Conservation (phyloP, 257 asterid species). For the Echites panduratus region DNA sequence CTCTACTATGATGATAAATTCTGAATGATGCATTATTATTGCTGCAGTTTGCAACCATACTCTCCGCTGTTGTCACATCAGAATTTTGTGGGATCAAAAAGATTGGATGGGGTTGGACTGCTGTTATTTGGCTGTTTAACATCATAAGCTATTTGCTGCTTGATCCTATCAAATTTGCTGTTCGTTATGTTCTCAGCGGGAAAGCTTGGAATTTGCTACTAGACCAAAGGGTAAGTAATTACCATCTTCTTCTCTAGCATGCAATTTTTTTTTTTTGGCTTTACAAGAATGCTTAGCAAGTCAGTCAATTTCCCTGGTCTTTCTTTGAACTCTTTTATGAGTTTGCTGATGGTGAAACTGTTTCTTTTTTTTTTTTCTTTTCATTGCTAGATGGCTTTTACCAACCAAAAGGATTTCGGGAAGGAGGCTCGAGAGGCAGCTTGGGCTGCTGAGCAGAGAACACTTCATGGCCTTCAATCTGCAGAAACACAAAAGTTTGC, state of each 20-base stretch:
- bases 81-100: conserved; percentile 7
- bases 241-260: neutral
- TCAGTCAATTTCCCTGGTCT: neutral
- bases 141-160: conserved; percentile 5
- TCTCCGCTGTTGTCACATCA: conserved; percentile 39
- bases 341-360: neutral
- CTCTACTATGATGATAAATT: neutral
- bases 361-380: neutral
- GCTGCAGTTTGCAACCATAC: conserved; percentile 45
- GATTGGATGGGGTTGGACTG: conserved; percentile 11
- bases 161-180: conserved; percentile 4
- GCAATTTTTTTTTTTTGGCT: neutral
- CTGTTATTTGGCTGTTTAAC: conserved; percentile 5
- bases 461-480: conserved; percentile 51
- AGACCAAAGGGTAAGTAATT: neutral
- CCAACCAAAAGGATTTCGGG: conserved; percentile 47
- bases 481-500: conserved; percentile 26
- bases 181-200: conserved; percentile 3
- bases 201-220: conserved; percentile 5
- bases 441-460: conserved; percentile 69
- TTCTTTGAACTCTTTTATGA: neutral
- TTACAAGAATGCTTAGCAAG: neutral
- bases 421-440: conserved; percentile 61
- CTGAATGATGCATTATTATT: conserved; percentile 1
- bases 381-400: conserved; percentile 44